Percentiles rank a stretch among this genome's conserved stretches.
These are phyloP conservation scores for Venturia nashicola DNA, from an alignment of 2,329 filamentous ascomycete species.

Conservation along the genomic window DNA sequence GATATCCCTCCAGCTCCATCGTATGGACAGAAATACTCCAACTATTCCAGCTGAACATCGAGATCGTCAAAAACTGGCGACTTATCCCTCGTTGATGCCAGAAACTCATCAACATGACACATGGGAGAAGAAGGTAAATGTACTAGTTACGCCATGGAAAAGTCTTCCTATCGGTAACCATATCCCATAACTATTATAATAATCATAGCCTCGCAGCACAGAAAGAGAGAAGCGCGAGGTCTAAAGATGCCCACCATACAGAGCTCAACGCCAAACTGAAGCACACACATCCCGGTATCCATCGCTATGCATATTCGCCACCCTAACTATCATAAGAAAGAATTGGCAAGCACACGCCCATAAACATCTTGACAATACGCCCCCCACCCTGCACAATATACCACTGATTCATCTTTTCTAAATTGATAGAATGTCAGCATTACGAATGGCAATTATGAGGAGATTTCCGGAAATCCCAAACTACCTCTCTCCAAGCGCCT, in stretches of 20 bases:
- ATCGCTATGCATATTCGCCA: neutral
- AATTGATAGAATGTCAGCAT: neutral
- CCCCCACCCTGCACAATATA: neutral
- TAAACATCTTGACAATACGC: neutral
- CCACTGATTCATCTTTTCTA: neutral
- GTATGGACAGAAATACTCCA: too few relatives aligned
- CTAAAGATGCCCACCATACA: neutral
- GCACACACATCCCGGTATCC: neutral
- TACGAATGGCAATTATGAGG: neutral
- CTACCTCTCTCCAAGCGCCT: slow-evolving; percentile 4
- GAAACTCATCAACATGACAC: too few relatives aligned
- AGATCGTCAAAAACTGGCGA: too few relatives aligned
- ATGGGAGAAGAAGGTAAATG: neutral
- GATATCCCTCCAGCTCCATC: too few relatives aligned
- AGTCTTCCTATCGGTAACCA: neutral
- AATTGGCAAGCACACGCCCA: neutral
- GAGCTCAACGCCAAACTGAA: neutral
- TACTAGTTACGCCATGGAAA: neutral
- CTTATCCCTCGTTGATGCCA: too few relatives aligned
- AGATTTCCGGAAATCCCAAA: neutral
- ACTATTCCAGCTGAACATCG: too few relatives aligned
- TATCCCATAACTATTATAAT: neutral
- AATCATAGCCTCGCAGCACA: neutral
- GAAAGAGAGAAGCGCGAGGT: neutral
- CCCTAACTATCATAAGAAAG: neutral